phyloP scores from a whole-genome alignment of 1,284 basidiomycete genomes.

The Schizophyllum amplum region DNA sequence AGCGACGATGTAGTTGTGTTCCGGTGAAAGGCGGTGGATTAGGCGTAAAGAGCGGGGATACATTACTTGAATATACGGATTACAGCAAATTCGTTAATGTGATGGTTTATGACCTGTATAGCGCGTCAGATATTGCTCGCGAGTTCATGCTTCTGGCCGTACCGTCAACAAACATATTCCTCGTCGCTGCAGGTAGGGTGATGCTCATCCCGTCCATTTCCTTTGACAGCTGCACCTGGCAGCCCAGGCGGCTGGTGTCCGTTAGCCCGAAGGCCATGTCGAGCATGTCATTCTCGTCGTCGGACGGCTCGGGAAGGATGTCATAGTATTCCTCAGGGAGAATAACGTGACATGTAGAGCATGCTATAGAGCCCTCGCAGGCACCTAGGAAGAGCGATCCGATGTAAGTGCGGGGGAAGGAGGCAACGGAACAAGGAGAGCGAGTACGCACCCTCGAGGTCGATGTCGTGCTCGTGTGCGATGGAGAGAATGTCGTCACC shows the following conservation, averaged over 20 bases:
- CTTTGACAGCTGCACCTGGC: slow-evolving; percentile 79
- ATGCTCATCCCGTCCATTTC: slow-evolving; percentile 84
- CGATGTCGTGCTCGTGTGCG: slow-evolving; percentile 94
- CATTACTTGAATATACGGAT: too few relatives aligned
- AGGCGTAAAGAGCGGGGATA: too few relatives aligned
- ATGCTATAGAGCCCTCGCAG: slow-evolving; percentile 95
- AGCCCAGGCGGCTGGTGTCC: slow-evolving; percentile 80
- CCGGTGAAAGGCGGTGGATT: too few relatives aligned
- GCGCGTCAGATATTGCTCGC: not conserved
- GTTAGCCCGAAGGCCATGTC: slow-evolving; percentile 97
- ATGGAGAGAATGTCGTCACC: slow-evolving; percentile 90
- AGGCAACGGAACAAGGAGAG: too few relatives aligned
- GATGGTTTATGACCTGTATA: not conserved
- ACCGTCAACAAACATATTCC: slow-evolving; percentile 98
- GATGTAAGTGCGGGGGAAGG: not conserved
- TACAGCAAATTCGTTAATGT: too few relatives aligned
- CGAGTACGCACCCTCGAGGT: slow-evolving; percentile 91
- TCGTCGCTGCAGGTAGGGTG: slow-evolving; percentile 85
- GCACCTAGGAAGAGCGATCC: slow-evolving; percentile 52
- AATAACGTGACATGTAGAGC: slow-evolving; percentile 97
- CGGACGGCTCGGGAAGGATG: slow-evolving; percentile 82
- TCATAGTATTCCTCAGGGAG: slow-evolving; percentile 82
- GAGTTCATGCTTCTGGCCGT: slow-evolving; percentile 17
- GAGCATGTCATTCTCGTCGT: slow-evolving; percentile 98
- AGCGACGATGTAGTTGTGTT: too few relatives aligned